Evolutionary conservation across 441 rosid species (phyloP).

Genomic region (Arabidopsis hybrid): DNA sequence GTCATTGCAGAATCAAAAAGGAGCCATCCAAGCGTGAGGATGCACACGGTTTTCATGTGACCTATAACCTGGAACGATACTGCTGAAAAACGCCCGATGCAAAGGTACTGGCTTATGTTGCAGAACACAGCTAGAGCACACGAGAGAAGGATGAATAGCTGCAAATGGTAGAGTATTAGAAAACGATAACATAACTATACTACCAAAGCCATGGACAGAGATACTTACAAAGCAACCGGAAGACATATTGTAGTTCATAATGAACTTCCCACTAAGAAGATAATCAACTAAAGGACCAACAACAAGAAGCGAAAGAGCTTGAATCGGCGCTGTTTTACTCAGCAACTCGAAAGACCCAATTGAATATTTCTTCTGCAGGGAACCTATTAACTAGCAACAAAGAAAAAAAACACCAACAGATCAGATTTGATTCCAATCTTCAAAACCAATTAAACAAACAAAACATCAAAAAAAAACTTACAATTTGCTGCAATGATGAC

Average conservation of each 20-base stretch:
- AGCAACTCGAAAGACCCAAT: constrained; percentile 89
- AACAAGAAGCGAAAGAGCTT: constrained; percentile 82
- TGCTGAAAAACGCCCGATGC: constrained; percentile 90
- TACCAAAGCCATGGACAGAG: background rate
- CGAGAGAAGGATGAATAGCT: constrained; percentile 77
- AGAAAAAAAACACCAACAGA: background rate
- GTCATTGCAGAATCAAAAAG: constrained; percentile 78
- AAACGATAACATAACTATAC: background rate
- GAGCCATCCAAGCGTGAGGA: constrained; percentile 86
- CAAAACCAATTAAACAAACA: background rate
- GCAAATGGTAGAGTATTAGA: constrained; percentile 37
- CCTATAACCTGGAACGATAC: constrained; percentile 89
- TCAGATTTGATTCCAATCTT: constrained; percentile 12
- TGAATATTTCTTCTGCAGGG: constrained; percentile 89
- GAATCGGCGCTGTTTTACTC: constrained; percentile 95
- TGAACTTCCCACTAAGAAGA: constrained; percentile 68
- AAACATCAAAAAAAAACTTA: constrained; percentile 48
- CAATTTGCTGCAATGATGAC: constrained; percentile 94
- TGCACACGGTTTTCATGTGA: constrained; percentile 91
- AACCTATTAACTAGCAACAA: constrained; percentile 80
- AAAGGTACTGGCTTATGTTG: constrained; percentile 89
- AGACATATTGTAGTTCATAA: constrained; percentile 69
- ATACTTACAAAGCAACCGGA: constrained; percentile 76
- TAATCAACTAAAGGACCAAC: constrained; percentile 86
- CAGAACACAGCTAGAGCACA: constrained; percentile 85